These are phyloP conservation scores for Atalantia buxifolia DNA, from an alignment of 345 rosid species.

Conservation along the genomic window DNA sequence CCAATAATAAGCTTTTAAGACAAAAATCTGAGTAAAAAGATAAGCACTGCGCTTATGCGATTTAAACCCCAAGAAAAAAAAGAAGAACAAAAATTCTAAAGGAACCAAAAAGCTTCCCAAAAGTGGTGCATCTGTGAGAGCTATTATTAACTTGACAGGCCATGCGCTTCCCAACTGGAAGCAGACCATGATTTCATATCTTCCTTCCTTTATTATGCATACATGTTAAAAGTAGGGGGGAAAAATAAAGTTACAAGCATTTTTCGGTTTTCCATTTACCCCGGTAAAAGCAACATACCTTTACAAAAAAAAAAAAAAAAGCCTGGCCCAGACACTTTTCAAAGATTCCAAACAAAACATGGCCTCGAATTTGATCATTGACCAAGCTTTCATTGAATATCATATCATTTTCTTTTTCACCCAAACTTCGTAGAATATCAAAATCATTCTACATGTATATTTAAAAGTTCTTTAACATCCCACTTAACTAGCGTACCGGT, in stretches of 20 bases:
- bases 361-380: background rate
- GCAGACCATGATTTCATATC: conserved; percentile 15
- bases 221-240: too few relatives aligned
- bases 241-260: background rate
- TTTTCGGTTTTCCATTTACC: background rate
- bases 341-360: background rate
- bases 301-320: background rate
- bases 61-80: too few relatives aligned
- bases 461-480: too few relatives aligned
- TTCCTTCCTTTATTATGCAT: background rate
- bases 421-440: too few relatives aligned
- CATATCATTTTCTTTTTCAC: background rate
- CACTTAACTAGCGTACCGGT: too few relatives aligned
- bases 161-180: conserved; percentile 17
- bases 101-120: background rate
- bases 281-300: conserved; percentile 1
- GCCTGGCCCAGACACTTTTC: background rate
- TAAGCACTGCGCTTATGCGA: background rate
- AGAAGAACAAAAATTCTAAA: background rate
- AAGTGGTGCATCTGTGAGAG: conserved; percentile 9
- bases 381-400: background rate
- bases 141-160: conserved; percentile 8
- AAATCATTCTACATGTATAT: too few relatives aligned
- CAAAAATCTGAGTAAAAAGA: background rate
- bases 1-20: background rate